Evolutionary conservation across 2,329 filamentous ascomycete genomes (phyloP).

Genomic region (Cucurbitaria berberidis): DNA sequence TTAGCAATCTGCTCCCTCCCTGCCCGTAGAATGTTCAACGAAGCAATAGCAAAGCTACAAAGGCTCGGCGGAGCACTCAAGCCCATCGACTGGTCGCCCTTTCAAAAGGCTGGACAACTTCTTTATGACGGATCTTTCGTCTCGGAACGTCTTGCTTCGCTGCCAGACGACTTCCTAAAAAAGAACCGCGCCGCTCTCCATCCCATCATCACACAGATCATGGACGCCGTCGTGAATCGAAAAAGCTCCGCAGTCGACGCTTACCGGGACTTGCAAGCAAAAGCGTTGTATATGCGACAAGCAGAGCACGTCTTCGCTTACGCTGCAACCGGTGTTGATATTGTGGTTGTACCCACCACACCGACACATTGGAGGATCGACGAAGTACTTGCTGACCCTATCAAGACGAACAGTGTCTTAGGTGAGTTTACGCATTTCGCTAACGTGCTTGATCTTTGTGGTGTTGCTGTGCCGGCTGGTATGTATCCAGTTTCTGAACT

Average conservation of each 20-base stretch:
- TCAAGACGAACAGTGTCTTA: conserved; percentile 59
- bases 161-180: conserved; percentile 40
- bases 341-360: conserved; percentile 61
- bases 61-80: conserved; percentile 36
- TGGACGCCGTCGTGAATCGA: conserved; percentile 35
- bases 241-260: conserved; percentile 41
- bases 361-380: conserved; percentile 57
- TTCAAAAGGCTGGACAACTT: conserved; percentile 61
- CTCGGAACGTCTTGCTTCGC: conserved; percentile 58
- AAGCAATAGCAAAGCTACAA: conserved; percentile 34
- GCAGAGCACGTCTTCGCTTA: conserved; percentile 40
- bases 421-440: conserved; percentile 64
- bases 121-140: conserved; percentile 65
- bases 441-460: conserved; percentile 64
- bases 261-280: conserved; percentile 43
- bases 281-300: conserved; percentile 39
- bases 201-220: conserved; percentile 56
- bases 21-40: conserved; percentile 48
- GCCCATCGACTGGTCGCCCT: conserved; percentile 46
- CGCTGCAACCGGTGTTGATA: conserved; percentile 34
- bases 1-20: conserved; percentile 52
- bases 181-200: conserved; percentile 52
- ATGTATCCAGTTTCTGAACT: conserved; percentile 39
- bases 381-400: conserved; percentile 59
- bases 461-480: conserved; percentile 56